Percentiles rank a stretch among this genome's conserved stretches.
phyloP scores from a whole-genome alignment of 768 basidiomycete species.

The Rhodotorula kratochvilovae region DNA sequence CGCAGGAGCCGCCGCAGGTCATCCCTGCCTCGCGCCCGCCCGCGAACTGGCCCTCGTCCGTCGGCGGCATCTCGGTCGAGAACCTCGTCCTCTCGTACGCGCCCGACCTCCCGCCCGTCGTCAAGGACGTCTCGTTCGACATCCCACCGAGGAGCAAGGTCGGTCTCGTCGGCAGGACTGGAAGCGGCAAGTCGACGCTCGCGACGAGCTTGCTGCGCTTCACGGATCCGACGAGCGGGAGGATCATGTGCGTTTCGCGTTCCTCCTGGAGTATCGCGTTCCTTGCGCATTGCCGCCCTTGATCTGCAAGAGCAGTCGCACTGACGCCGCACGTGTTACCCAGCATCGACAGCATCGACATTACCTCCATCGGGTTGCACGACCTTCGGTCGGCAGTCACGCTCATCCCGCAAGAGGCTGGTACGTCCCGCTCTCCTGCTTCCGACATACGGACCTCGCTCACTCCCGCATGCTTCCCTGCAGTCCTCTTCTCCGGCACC shows the following conservation, averaged over 20 bases:
- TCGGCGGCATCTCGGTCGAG: constrained; percentile 59
- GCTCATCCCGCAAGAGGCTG: constrained; percentile 48
- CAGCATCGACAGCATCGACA: constrained; percentile 64
- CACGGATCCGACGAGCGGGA: constrained; percentile 58
- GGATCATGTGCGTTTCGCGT: constrained; percentile 53
- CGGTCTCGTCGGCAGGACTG: constrained; percentile 66
- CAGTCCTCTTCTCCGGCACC: constrained; percentile 58
- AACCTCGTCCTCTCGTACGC: constrained; percentile 62
- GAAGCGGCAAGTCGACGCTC: constrained; percentile 48
- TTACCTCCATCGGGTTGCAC: constrained; percentile 62
- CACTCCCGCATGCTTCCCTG: no score
- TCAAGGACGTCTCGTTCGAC: constrained; percentile 59
- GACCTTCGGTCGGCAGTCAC: constrained; percentile 69
- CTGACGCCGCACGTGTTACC: constrained; percentile 51
- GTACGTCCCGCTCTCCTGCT: neutral
- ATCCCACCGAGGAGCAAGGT: constrained; percentile 64
- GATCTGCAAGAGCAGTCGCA: no score
- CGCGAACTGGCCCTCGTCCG: constrained; percentile 51
- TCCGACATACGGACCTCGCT: no score
- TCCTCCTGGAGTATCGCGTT: no score
- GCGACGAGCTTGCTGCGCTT: constrained; percentile 59
- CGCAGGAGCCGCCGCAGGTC: constrained; percentile 35
- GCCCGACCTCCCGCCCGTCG: constrained; percentile 59
- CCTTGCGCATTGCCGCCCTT: no score
- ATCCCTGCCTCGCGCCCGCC: constrained; percentile 46